Percentiles rank a stretch among this genome's conserved stretches.
Conservation (phyloP, 2,329 filamentous ascomycete genomes). For the Aspergillus sp. region DNA sequence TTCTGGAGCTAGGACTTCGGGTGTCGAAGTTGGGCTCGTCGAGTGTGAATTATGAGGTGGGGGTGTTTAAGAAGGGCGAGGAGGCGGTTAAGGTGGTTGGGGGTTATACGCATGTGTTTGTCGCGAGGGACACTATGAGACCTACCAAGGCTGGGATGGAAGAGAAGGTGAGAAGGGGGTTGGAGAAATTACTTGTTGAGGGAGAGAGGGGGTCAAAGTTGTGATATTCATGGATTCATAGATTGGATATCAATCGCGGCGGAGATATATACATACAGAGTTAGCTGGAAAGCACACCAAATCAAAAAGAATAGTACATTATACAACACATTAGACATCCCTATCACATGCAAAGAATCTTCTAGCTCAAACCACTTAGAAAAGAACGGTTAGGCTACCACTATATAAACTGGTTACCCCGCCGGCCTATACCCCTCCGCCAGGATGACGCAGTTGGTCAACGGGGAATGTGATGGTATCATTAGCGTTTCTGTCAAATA, state of each 20-base stretch:
- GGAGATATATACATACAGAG: not conserved
- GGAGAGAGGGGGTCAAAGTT: slow-evolving; percentile 19
- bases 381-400: too few relatives aligned
- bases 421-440: too few relatives aligned
- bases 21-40: slow-evolving; percentile 80
- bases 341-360: too few relatives aligned
- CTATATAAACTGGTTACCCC: too few relatives aligned
- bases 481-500: too few relatives aligned
- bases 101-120: slow-evolving; percentile 82
- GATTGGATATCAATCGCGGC: not conserved
- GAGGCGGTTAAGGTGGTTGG: slow-evolving; percentile 77
- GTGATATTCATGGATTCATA: slow-evolving; percentile 7
- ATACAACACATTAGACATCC: too few relatives aligned
- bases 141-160: slow-evolving; percentile 57
- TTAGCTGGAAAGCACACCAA: too few relatives aligned
- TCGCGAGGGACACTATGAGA: slow-evolving; percentile 66
- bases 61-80: slow-evolving; percentile 71
- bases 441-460: too few relatives aligned
- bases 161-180: slow-evolving; percentile 41
- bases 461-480: too few relatives aligned
- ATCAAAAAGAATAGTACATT: too few relatives aligned
- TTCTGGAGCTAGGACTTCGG: slow-evolving; percentile 74
- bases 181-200: slow-evolving; percentile 51
- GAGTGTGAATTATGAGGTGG: slow-evolving; percentile 87
- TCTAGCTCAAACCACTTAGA: too few relatives aligned